Evolutionary conservation across 2,329 filamentous ascomycete genomes (phyloP), one percentile per base, ranked within the genome.

Genomic region (Xylariaceae sp.): DNA sequence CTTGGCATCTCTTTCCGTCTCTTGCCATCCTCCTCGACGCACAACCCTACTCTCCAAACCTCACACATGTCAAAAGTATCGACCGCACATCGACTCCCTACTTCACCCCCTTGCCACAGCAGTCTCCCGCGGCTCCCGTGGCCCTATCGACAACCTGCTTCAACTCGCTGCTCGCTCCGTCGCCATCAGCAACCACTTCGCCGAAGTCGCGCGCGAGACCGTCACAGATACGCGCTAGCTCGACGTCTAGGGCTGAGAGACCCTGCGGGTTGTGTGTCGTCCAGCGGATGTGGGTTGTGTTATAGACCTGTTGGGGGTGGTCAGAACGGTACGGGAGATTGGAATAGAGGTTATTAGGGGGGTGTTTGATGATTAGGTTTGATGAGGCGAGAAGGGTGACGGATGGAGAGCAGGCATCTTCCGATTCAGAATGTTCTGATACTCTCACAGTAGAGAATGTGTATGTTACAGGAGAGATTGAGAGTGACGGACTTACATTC

Each of bases 201-300:
- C 78, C 79, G 57, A 80, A 74, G 47, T 76, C 71, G 13, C 51
- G 56, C 19, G 79, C 81, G 6, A 79, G 62, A 18, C 67, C 59
- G 59, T 87, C 84, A 54, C 83, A 87, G 45, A 78, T 67, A 4
- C 60, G 55, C 0, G 84, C 85, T 62, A 88, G 73, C 29, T 68
- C 54, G 19, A 84, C 63, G 56, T 88, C 84, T 55, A 79, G 79
- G 16, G 64, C 63, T 0, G 80, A 83, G n/a, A 89, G 64, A 1
- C 85, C 84, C 8, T 68, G 64, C 0, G 83, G 83, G 43, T 66
- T 74, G 58, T 88, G 85, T 2, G 84, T 88, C 8, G 83, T 87
- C 85, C 84, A 88, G 37, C 81, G 76, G 47, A 89, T 78, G 52
- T 80, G 80, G 0, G 79, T 78, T 4, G 76, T 82, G 58, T 85